A percentile compares a stretch with the other conserved stretches of the same genome.
phyloP scores from a whole-genome alignment of 805 yeast species.

The Metschnikowia gruessii region DNA sequence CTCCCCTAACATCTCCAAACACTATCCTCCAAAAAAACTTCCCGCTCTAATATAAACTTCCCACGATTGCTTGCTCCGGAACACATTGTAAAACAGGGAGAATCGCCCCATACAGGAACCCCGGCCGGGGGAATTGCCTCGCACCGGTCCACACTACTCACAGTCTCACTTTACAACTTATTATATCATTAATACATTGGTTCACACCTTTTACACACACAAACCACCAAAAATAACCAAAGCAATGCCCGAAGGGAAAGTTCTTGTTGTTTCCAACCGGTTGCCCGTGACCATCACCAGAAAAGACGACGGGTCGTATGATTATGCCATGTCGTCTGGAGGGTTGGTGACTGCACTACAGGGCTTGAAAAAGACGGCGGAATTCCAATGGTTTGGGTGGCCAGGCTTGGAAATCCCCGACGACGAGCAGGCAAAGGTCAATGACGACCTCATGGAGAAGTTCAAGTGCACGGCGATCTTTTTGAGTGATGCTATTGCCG shows the following conservation, averaged over 20 bases:
- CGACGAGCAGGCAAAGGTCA: conserved; percentile 65
- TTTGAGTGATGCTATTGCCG: conserved; percentile 85
- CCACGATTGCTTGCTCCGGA: too few species aligned
- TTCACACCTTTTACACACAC: too few species aligned
- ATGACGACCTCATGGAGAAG: conserved; percentile 64
- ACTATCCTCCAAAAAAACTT: too few species aligned
- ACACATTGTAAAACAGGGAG: too few species aligned
- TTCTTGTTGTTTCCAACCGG: conserved; percentile 89
- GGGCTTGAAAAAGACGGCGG: conserved; percentile 77
- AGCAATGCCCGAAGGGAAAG: conserved; percentile 50
- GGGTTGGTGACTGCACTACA: conserved; percentile 95
- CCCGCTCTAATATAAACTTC: too few species aligned
- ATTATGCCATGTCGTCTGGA: conserved; percentile 92
- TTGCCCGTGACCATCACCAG: conserved; percentile 89
- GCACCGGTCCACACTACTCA: too few species aligned
- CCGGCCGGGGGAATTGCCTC: too few species aligned
- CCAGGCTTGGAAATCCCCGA: conserved; percentile 82
- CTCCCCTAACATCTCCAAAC: too few species aligned
- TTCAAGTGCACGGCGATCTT: conserved; percentile 91
- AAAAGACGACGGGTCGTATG: conserved; percentile 59
- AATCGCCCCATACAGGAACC: too few species aligned
- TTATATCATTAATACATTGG: too few species aligned
- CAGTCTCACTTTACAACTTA: too few species aligned
- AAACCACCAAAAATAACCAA: background rate
- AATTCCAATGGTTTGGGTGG: conserved; percentile 99